Evolutionary conservation across 192 early-diverging fungal species (phyloP).

Genomic region (Lobosporangium transversale): DNA sequence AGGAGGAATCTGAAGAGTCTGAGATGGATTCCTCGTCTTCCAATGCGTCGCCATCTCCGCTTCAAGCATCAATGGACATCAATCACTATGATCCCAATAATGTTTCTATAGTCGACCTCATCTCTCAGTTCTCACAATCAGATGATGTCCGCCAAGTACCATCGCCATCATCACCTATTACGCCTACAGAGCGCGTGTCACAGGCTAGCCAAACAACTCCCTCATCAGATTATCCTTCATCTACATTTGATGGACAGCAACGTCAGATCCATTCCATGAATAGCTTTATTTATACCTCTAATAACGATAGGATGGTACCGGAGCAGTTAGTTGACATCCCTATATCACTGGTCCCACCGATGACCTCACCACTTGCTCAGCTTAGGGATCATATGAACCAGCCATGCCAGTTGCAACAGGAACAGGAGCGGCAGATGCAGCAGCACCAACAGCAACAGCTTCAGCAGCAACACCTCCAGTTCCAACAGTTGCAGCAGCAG

Average conservation of each 20-base stretch:
- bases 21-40: slow-evolving; percentile 45
- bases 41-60: slow-evolving; percentile 39
- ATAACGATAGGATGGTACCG: slow-evolving; percentile 39
- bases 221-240: slow-evolving; percentile 27
- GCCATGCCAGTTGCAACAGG: slow-evolving; percentile 33
- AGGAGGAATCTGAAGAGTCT: slow-evolving; percentile 36
- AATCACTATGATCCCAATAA: slow-evolving; percentile 43
- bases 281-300: slow-evolving; percentile 39
- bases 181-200: slow-evolving; percentile 23
- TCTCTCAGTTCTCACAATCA: slow-evolving; percentile 46
- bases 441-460: slow-evolving; percentile 48
- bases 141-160: slow-evolving; percentile 43
- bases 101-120: slow-evolving; percentile 38
- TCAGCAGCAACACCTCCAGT: slow-evolving; percentile 46
- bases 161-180: slow-evolving; percentile 41
- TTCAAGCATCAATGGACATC: slow-evolving; percentile 47
- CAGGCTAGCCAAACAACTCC: slow-evolving; percentile 33
- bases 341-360: slow-evolving; percentile 20
- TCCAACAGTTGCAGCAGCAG: slow-evolving; percentile 48
- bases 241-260: slow-evolving; percentile 21
- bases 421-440: slow-evolving; percentile 42
- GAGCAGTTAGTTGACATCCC: slow-evolving; percentile 45
- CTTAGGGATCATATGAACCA: slow-evolving; percentile 12
- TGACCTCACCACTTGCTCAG: slow-evolving; percentile 12
- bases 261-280: slow-evolving; percentile 47